These are phyloP conservation scores for Amanita thiersii DNA, from an alignment of 768 basidiomycete genomes.

Conservation along the genomic window DNA sequence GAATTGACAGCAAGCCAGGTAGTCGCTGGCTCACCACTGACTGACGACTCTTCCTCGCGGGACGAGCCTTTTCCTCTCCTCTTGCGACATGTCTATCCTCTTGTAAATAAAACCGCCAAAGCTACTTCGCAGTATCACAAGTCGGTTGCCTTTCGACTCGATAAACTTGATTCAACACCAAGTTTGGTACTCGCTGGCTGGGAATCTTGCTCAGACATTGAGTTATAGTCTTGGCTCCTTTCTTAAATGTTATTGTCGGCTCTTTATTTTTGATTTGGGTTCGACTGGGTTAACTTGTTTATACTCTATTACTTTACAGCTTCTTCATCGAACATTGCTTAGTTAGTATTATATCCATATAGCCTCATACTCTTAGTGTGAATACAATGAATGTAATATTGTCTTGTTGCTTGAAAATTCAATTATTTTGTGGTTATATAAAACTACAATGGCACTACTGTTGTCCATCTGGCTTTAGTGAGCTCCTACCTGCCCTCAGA, in stretches of 20 bases:
- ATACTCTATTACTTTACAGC: neutral
- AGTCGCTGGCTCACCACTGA: too few relatives aligned
- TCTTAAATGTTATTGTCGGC: neutral
- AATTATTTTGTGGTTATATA: conserved; percentile 2
- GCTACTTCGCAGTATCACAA: conserved; percentile 17
- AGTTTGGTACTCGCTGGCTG: conserved; percentile 49
- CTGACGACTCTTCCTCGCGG: neutral
- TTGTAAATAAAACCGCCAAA: conserved; percentile 4
- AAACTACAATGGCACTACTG: conserved; percentile 23
- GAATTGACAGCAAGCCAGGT: too few relatives aligned
- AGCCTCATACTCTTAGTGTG: neutral
- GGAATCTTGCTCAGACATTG: conserved; percentile 41
- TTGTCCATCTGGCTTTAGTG: conserved; percentile 72
- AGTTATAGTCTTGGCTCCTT: conserved; percentile 14
- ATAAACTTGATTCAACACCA: conserved; percentile 34
- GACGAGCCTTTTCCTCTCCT: neutral
- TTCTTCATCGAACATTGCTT: neutral
- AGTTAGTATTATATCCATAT: conserved; percentile 8
- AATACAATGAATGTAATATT: conserved; percentile 6
- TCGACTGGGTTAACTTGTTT: neutral
- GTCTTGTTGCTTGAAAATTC: too few relatives aligned
- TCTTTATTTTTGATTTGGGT: conserved; percentile 3
- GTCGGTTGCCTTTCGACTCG: conserved; percentile 30
- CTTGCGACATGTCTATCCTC: conserved; percentile 13
- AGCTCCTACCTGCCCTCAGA: conserved; percentile 80